Conservation (phyloP, 2,329 filamentous ascomycete species). For the Colletotrichum ledebouriae region DNA sequence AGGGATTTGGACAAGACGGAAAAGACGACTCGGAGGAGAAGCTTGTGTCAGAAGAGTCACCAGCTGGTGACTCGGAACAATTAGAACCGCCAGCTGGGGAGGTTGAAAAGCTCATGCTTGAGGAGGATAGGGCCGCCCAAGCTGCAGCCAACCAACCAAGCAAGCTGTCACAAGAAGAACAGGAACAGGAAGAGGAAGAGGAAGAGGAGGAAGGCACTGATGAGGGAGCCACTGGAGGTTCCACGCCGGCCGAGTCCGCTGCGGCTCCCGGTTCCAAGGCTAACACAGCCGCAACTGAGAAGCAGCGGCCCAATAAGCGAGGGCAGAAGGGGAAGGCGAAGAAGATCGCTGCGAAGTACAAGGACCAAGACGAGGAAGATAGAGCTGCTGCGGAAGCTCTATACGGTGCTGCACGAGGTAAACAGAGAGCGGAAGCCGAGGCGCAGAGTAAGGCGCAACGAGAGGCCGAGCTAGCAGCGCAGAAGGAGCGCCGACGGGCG, state of each 20-base stretch:
- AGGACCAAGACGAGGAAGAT: constrained; percentile 94
- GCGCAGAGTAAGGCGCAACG: constrained; percentile 74
- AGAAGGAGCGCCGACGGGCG: constrained; percentile 80
- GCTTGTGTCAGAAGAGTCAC: constrained; percentile 42
- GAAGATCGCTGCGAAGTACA: constrained; percentile 91
- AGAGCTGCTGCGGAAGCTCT: constrained; percentile 84
- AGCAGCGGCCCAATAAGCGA: constrained; percentile 69
- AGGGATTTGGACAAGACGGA: constrained; percentile 47
- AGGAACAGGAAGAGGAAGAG: constrained; percentile 45
- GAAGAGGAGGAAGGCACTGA: constrained; percentile 44
- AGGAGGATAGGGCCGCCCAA: constrained; percentile 45
- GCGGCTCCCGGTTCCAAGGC: constrained; percentile 37
- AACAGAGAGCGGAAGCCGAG: constrained; percentile 77
- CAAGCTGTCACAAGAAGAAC: constrained; percentile 40
- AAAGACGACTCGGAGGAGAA: constrained; percentile 48
- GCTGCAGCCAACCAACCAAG: background rate
- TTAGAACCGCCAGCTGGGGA: constrained; percentile 40
- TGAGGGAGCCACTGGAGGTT: constrained; percentile 25
- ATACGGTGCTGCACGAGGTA: constrained; percentile 81
- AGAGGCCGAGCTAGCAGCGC: constrained; percentile 79
- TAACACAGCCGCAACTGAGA: constrained; percentile 52
- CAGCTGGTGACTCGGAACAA: constrained; percentile 15
- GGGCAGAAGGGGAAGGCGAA: constrained; percentile 88
- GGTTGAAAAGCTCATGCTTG: constrained; percentile 33
- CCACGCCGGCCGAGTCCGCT: constrained; percentile 28